These are phyloP conservation scores for Rhodotorula graminis DNA, from an alignment of 768 basidiomycete genomes.

Conservation along the genomic window DNA sequence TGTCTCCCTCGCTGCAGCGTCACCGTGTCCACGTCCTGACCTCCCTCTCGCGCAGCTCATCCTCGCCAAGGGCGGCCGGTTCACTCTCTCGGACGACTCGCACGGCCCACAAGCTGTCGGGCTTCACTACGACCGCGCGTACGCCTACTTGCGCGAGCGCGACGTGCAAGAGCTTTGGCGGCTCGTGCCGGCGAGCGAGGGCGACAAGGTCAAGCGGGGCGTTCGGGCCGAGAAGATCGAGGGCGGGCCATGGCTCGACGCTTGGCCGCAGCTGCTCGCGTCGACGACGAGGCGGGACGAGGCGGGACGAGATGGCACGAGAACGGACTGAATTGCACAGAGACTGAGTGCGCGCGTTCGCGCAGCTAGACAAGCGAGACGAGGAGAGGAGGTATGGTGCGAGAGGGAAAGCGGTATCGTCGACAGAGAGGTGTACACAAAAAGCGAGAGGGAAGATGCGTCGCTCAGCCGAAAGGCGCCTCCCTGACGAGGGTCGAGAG, in stretches of 20 bases:
- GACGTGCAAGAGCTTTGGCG: slow-evolving; percentile 55
- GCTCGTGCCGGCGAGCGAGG: slow-evolving; percentile 36
- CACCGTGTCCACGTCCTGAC: background rate
- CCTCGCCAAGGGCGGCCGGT: slow-evolving; percentile 61
- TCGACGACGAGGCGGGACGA: background rate
- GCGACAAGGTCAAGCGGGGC: background rate
- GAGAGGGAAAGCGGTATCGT: background rate
- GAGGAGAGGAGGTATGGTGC: background rate
- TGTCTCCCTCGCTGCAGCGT: too few species aligned
- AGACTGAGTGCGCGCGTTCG: too few species aligned
- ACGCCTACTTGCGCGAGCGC: slow-evolving; percentile 60
- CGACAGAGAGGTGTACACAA: background rate
- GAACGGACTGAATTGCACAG: background rate
- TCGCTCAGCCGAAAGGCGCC: background rate
- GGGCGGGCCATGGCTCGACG: slow-evolving; percentile 5
- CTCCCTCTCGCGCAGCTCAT: slow-evolving; percentile 57
- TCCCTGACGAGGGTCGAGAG: background rate
- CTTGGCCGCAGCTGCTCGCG: slow-evolving; percentile 7
- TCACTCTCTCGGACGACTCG: slow-evolving; percentile 90
- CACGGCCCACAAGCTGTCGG: slow-evolving; percentile 86
- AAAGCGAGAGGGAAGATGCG: background rate
- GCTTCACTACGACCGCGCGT: slow-evolving; percentile 68
- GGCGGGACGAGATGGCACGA: background rate
- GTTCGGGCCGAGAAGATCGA: background rate
- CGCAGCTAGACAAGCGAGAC: too few species aligned